Evolutionary conservation across 2,329 filamentous ascomycete genomes (phyloP).

Genomic region (Fusarium albidum): DNA sequence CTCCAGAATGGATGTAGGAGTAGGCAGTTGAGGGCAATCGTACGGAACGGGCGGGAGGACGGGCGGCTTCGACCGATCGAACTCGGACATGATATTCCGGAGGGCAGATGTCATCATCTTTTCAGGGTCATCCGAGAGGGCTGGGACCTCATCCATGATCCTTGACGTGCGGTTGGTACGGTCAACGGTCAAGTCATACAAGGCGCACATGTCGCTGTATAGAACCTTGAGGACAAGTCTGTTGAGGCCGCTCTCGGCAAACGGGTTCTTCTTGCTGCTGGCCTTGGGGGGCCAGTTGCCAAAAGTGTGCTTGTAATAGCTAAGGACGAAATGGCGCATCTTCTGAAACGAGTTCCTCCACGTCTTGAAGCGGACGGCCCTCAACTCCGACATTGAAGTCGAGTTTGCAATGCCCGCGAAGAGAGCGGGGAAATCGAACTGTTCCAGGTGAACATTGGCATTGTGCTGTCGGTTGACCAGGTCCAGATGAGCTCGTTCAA

Average conservation of each 20-base stretch:
- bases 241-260: constrained; percentile 87
- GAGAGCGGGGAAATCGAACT: constrained; percentile 90
- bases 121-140: constrained; percentile 62
- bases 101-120: constrained; percentile 74
- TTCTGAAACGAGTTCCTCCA: constrained; percentile 81
- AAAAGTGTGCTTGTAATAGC: constrained; percentile 68
- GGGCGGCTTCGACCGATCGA: constrained; percentile 86
- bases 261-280: constrained; percentile 88
- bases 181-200: constrained; percentile 91
- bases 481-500: constrained; percentile 84
- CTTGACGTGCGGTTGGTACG: constrained; percentile 80
- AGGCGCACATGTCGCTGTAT: constrained; percentile 83
- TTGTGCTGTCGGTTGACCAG: constrained; percentile 75
- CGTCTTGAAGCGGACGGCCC: constrained; percentile 79
- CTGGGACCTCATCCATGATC: constrained; percentile 72
- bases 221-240: constrained; percentile 81
- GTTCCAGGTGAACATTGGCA: constrained; percentile 76
- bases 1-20: constrained; percentile 69
- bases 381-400: constrained; percentile 78
- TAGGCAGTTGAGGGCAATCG: constrained; percentile 82
- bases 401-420: constrained; percentile 90
- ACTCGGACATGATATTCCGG: constrained; percentile 83
- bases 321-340: constrained; percentile 77
- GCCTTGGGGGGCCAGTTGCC: constrained; percentile 90
- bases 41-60: constrained; percentile 92